A percentile compares a stretch with the other conserved stretches of the same genome.
These are phyloP conservation scores for Torulaspora pretoriensis DNA, from an alignment of 1,139 yeast species.

Conservation along the genomic window DNA sequence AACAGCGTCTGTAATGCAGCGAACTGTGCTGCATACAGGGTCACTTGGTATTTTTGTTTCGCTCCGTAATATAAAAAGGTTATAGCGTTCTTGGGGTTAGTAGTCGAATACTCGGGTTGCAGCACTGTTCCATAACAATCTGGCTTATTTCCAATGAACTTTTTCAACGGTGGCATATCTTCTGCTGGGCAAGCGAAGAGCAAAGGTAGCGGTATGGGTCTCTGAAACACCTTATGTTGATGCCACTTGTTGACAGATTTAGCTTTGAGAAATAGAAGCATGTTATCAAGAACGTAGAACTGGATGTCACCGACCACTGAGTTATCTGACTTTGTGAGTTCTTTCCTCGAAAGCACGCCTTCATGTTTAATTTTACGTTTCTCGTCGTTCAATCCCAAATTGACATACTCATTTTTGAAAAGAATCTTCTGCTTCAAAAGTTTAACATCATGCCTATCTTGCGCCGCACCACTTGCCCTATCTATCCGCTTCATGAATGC, in stretches of 20 bases:
- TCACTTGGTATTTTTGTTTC: conserved; percentile 61
- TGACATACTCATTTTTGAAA: conserved; percentile 82
- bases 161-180: conserved; percentile 64
- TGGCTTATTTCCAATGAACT: conserved; percentile 38
- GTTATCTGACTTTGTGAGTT: conserved; percentile 32
- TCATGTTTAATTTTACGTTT: conserved; percentile 57
- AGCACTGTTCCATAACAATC: conserved; percentile 44
- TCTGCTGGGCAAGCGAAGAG: conserved; percentile 72
- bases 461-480: conserved; percentile 88
- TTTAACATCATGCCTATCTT: conserved; percentile 86
- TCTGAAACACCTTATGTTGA: conserved; percentile 83
- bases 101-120: conserved; percentile 26
- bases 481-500: conserved; percentile 78
- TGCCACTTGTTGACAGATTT: conserved; percentile 88
- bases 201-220: conserved; percentile 87
- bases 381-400: conserved; percentile 77
- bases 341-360: conserved; percentile 37
- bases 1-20: conserved; percentile 77
- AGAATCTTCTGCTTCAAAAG: conserved; percentile 73
- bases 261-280: conserved; percentile 76
- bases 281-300: conserved; percentile 83
- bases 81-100: conserved; percentile 38
- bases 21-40: conserved; percentile 59
- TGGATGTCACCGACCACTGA: conserved; percentile 54
- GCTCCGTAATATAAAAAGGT: conserved; percentile 52